Evolutionary conservation across 768 basidiomycete genomes (phyloP).

Genomic region (Fistulinella prunicolor): DNA sequence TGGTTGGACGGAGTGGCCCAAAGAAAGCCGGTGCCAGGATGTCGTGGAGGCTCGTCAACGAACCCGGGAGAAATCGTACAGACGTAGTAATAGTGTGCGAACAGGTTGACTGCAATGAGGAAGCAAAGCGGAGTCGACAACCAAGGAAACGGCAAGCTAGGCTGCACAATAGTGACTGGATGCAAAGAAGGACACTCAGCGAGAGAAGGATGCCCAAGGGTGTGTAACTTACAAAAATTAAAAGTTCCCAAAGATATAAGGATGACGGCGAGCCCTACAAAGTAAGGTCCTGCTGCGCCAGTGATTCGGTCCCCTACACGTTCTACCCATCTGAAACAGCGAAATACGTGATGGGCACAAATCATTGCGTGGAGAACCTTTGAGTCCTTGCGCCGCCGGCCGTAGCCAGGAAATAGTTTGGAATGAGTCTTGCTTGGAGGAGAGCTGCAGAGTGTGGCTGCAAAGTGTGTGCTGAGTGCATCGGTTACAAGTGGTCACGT

Average conservation of each 20-base stretch:
- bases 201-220: background rate
- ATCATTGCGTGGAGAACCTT: conserved; percentile 22
- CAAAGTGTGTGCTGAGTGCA: too few relatives aligned
- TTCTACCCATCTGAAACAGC: conserved; percentile 69
- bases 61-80: conserved; percentile 81
- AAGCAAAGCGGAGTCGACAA: conserved; percentile 65
- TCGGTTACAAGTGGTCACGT: too few relatives aligned
- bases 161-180: conserved; percentile 76
- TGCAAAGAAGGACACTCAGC: background rate
- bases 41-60: conserved; percentile 53
- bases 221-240: conserved; percentile 72
- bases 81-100: conserved; percentile 82
- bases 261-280: conserved; percentile 75
- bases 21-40: conserved; percentile 40
- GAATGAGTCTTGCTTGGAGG: too few relatives aligned
- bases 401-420: too few relatives aligned
- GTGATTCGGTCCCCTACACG: conserved; percentile 74
- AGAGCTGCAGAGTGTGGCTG: too few relatives aligned
- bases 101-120: conserved; percentile 75
- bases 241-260: conserved; percentile 67
- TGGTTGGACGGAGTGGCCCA: conserved; percentile 49
- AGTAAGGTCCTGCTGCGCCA: conserved; percentile 88
- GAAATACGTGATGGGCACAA: conserved; percentile 38
- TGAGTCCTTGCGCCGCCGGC: too few relatives aligned
- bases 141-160: conserved; percentile 56